Evolutionary conservation across 2,329 filamentous ascomycete genomes (phyloP).

Genomic region (Diaporthe caulivora): DNA sequence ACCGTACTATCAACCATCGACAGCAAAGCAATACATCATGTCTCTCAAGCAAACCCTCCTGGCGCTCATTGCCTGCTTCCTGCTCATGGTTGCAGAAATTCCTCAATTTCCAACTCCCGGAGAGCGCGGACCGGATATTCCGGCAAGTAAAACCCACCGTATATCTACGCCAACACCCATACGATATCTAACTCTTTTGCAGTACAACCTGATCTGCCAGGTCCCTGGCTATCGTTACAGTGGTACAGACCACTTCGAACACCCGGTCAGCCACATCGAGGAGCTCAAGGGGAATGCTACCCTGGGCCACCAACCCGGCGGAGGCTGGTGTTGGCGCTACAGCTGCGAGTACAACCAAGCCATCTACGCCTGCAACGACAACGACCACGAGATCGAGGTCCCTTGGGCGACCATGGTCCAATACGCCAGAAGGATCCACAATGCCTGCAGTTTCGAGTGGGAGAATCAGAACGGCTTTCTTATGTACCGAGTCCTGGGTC

Average conservation of each 20-base stretch:
- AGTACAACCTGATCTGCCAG: neutral
- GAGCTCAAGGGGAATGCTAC: conserved; percentile 3
- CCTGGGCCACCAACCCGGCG: neutral
- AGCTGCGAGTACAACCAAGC: conserved; percentile 2
- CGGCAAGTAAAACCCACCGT: neutral
- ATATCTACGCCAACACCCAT: neutral
- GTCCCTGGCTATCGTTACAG: neutral
- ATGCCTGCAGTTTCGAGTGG: neutral
- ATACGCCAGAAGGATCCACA: neutral
- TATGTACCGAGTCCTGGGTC: too few relatives aligned
- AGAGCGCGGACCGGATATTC: neutral
- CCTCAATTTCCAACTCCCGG: too few relatives aligned
- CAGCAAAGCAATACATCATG: neutral
- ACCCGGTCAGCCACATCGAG: neutral
- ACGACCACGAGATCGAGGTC: neutral
- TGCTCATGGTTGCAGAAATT: neutral
- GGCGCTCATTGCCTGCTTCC: neutral
- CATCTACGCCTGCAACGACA: conserved; percentile 31
- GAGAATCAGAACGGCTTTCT: neutral
- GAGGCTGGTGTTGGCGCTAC: conserved; percentile 11
- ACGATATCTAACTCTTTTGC: neutral
- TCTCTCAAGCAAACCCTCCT: neutral
- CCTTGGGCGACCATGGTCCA: conserved; percentile 1
- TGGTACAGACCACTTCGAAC: neutral
- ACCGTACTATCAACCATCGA: neutral